Base-by-base conservation (phyloP, 1,284 basidiomycete genomes). In the Caloboletus inedulis region DNA sequence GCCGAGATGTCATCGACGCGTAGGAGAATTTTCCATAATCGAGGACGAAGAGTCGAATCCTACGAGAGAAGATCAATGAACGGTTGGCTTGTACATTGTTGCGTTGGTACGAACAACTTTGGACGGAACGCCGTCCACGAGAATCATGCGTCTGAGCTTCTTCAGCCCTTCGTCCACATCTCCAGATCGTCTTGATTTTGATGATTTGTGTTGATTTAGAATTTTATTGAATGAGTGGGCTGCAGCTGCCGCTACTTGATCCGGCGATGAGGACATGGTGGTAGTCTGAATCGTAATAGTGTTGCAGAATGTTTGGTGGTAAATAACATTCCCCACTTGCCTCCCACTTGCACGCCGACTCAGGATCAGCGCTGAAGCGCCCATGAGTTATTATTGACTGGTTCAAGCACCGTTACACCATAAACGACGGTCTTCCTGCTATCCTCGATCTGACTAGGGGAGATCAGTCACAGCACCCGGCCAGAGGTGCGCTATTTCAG, bases 1-100 rank as follows among this genome's bases (percentile, higher is more conserved):
- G 86, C 80, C 27, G 88, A 79, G 4, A 96, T 68, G 21, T 89
- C 83, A 52, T 87, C 85, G 1, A 96, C 85, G 44, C 86, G 82
- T 37, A 98, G 75, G 36, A 97, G 78, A 48, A 97, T 87, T 72
- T 96, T 96, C 94, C 94, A 98, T 75, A 93, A 85, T 49, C 87
- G 77, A 36, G 89, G 87, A 33, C 89, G 80, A 31, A 91, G 72
- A 7, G 85, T 85, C 23, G 85, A 71, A 60, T 91, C 89, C 89
- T 91, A 45, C 36, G 37, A 42, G 52, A 49, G 23, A 16, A 34
- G 5, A 46, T 59, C 43, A 54, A 27, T 41, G 37, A 46, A 51
- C 13, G 29, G 34, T 21, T 21, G 25, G 16, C 37, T 37, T 37
- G 45, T 43, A 39, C 13, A 36, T 18, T 29, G 58, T 31, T 45